phyloP scores from a whole-genome alignment of 2,329 filamentous ascomycete genomes.

The Fusarium protoensiforme region DNA sequence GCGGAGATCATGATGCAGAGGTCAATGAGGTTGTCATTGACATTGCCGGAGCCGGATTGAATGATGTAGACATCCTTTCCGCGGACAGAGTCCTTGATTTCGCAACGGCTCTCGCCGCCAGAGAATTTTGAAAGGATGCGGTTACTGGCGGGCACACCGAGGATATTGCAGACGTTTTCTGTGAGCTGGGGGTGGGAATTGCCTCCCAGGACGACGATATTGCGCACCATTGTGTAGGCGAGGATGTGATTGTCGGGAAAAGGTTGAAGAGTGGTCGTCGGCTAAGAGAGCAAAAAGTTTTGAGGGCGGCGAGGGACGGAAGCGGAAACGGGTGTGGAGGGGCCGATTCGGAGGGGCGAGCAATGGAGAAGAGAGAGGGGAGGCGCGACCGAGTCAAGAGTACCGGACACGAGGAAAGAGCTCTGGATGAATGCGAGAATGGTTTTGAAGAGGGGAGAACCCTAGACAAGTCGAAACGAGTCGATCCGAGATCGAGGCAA shows the following conservation, averaged over 20 bases:
- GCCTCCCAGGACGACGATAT: conserved; percentile 92
- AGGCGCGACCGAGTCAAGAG: conserved; percentile 19
- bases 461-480: conserved; percentile 30
- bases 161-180: conserved; percentile 86
- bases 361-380: conserved; percentile 21
- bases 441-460: conserved; percentile 8
- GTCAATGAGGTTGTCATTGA: conserved; percentile 97
- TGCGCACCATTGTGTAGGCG: conserved; percentile 79
- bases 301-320: conserved; percentile 40
- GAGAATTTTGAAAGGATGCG: conserved; percentile 92
- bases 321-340: conserved; percentile 43
- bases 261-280: conserved; percentile 18
- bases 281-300: conserved; percentile 39
- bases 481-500: conserved; percentile 26
- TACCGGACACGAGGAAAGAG: conserved; percentile 10
- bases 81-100: conserved; percentile 95
- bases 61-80: conserved; percentile 99
- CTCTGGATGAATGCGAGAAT: conserved; percentile 10
- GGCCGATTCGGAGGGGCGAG: conserved; percentile 43
- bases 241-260: conserved; percentile 18
- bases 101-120: conserved; percentile 92
- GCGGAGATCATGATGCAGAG: conserved; percentile 98
- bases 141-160: conserved; percentile 87
- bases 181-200: conserved; percentile 92
- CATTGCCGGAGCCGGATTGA: conserved; percentile 89